phyloP scores from a whole-genome alignment of 225 moss, liverwort and hornwort genomes.

The Bryoerythrophyllum caledonicum region DNA sequence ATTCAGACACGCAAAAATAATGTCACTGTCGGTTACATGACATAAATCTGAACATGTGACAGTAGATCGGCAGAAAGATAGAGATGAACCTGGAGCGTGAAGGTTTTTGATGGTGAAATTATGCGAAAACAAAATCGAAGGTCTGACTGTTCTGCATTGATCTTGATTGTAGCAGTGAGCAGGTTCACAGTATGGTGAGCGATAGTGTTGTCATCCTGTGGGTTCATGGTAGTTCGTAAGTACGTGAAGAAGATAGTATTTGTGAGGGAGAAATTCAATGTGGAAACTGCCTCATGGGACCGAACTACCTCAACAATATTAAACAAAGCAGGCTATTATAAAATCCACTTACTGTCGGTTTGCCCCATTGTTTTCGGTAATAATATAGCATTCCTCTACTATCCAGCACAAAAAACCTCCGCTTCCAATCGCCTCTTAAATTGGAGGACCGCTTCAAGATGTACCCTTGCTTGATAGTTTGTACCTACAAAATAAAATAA shows the following conservation, averaged over 20 bases:
- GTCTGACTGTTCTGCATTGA: slow-evolving; percentile 95
- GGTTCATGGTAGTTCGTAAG: slow-evolving; percentile 12
- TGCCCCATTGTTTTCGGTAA: slow-evolving; percentile 95
- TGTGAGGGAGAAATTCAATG: background rate
- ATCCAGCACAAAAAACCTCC: slow-evolving; percentile 92
- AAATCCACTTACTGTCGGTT: slow-evolving; percentile 70
- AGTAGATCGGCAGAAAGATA: slow-evolving; percentile 10
- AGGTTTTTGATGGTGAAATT: slow-evolving; percentile 87
- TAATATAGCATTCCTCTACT: slow-evolving; percentile 94
- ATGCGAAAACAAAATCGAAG: slow-evolving; percentile 98
- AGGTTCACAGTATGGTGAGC: slow-evolving; percentile 94
- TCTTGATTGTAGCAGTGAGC: slow-evolving; percentile 87
- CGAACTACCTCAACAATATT: background rate
- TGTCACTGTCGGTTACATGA: slow-evolving; percentile 7
- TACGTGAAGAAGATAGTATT: background rate
- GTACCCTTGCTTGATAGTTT: slow-evolving; percentile 97
- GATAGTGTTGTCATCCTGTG: slow-evolving; percentile 87
- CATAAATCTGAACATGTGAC: background rate
- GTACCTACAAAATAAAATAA: slow-evolving; percentile 48
- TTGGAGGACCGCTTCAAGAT: slow-evolving; percentile 90
- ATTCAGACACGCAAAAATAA: background rate
- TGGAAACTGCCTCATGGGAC: slow-evolving; percentile 1
- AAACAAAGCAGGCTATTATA: background rate
- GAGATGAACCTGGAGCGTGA: slow-evolving; percentile 66
- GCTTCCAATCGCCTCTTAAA: slow-evolving; percentile 92